Evolutionary conservation across 352 stramenopile species (phyloP).

Genomic region (Globisporangium abappressorium): DNA sequence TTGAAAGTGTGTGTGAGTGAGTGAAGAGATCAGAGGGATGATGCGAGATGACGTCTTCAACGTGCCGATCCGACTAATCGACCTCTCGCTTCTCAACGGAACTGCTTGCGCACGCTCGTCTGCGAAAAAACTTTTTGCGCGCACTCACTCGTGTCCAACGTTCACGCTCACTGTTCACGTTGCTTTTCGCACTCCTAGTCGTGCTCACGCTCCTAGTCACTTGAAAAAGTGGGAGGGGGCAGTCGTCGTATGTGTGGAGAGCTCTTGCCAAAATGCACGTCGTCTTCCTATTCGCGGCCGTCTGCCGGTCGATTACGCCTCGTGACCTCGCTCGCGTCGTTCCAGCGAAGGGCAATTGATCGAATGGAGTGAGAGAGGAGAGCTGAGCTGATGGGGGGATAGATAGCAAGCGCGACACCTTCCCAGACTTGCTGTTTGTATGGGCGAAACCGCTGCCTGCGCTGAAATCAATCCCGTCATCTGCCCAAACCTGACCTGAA

Average conservation of each 20-base stretch:
- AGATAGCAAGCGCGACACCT: constrained; percentile 1
- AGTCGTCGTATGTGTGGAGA: background rate
- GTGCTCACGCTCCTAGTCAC: background rate
- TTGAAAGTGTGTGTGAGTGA: background rate
- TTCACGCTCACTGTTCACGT: background rate
- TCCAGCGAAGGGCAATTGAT: background rate
- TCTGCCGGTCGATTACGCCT: constrained; percentile 1
- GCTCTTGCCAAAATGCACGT: background rate
- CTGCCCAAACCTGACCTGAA: background rate
- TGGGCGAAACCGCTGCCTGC: background rate
- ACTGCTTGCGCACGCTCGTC: constrained; percentile 1
- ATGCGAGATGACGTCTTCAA: background rate
- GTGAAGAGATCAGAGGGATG: background rate
- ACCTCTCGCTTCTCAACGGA: background rate
- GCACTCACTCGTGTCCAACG: background rate
- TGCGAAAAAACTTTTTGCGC: background rate
- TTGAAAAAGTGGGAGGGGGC: background rate
- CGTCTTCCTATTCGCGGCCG: background rate
- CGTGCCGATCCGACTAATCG: background rate
- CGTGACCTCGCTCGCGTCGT: background rate
- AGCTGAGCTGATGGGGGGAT: background rate
- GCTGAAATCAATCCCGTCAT: background rate
- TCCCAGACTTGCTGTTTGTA: background rate
- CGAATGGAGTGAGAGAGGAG: constrained; percentile 4
- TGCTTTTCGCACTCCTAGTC: no score